These are phyloP conservation scores for Lantana camara DNA, from an alignment of 257 asterid genomes.

Conservation along the genomic window DNA sequence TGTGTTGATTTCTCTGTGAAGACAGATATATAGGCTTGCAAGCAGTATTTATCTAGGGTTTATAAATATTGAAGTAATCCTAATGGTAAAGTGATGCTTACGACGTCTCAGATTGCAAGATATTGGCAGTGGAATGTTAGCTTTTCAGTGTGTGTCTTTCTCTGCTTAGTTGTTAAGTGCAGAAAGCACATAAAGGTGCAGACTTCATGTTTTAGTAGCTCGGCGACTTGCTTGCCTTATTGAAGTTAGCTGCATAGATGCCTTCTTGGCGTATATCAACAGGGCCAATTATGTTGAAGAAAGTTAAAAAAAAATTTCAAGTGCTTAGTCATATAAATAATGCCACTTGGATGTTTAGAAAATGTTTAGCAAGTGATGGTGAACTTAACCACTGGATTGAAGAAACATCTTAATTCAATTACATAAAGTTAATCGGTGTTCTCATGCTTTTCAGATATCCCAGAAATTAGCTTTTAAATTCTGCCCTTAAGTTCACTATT, in stretches of 20 bases:
- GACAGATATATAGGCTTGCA: constrained; percentile 1
- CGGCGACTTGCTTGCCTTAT: neutral
- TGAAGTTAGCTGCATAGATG: neutral
- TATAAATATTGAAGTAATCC: neutral
- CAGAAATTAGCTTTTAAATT: too few relatives aligned
- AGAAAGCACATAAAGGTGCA: neutral
- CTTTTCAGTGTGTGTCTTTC: neutral
- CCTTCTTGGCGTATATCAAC: neutral
- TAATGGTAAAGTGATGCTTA: neutral
- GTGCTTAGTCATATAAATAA: neutral
- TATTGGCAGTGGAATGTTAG: neutral
- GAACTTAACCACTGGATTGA: constrained; percentile 4
- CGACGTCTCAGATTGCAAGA: neutral
- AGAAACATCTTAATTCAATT: neutral
- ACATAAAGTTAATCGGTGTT: neutral
- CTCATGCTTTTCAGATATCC: too few relatives aligned
- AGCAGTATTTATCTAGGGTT: constrained; percentile 2
- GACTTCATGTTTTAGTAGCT: neutral
- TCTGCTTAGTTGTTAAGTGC: constrained; percentile 6
- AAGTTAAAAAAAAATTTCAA: neutral
- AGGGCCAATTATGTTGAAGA: neutral
- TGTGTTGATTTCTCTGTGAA: neutral
- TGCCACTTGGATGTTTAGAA: neutral
- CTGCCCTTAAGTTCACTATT: too few relatives aligned
- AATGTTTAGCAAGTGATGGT: neutral